A percentile compares a stretch with the other conserved stretches of the same genome.
phyloP scores from a whole-genome alignment of 371 early-diverging fungal species.

The Circinella minor region DNA sequence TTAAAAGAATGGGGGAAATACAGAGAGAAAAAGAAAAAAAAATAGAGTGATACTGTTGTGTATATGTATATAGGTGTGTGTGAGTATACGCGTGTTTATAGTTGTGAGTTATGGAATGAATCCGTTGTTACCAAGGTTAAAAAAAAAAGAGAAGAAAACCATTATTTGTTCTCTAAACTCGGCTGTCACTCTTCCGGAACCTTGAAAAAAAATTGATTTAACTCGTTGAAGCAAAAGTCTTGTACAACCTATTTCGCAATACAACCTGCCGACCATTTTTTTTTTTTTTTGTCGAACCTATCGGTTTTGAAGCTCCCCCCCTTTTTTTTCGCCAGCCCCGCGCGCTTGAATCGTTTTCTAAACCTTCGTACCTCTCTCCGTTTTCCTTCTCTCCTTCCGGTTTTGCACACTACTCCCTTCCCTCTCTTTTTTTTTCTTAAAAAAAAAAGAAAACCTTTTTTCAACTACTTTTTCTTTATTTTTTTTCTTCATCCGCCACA shows the following conservation, averaged over 20 bases:
- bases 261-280: background rate
- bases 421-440: background rate
- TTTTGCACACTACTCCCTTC: background rate
- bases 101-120: too few relatives aligned
- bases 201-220: constrained; percentile 2
- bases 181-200: constrained; percentile 1
- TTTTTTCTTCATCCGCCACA: constrained; percentile 15
- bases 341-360: background rate
- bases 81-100: too few relatives aligned
- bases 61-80: too few relatives aligned
- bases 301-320: constrained; percentile 8
- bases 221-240: background rate
- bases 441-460: background rate
- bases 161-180: too few relatives aligned
- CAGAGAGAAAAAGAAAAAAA: too few relatives aligned
- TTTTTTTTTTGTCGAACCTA: background rate
- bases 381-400: constrained; percentile 1
- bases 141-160: too few relatives aligned
- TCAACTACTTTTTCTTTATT: background rate
- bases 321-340: constrained; percentile 1
- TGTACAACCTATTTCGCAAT: background rate
- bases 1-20: too few relatives aligned
- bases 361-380: background rate
- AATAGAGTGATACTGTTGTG: too few relatives aligned
- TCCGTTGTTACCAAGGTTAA: too few relatives aligned